Evolutionary conservation across 1,139 yeast genomes (phyloP).

Genomic region (Kodamaea derodonti): DNA sequence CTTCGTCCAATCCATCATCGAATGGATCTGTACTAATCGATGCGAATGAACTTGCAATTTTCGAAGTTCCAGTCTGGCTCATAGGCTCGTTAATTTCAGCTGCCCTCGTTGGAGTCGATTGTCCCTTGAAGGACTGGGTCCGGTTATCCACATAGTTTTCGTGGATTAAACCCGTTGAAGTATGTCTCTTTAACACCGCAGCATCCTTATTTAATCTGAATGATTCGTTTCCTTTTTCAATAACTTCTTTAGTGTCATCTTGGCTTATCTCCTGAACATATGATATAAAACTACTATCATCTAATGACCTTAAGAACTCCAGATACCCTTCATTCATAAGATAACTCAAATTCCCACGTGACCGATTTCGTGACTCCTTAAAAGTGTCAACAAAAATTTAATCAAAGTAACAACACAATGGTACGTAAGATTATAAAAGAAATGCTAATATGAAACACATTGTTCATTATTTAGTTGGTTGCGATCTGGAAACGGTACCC

Average conservation of each 20-base stretch:
- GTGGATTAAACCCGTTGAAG: no score
- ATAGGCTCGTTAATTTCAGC: no score
- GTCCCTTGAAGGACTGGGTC: constrained; percentile 8
- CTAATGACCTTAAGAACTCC: constrained; percentile 32
- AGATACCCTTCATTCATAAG: constrained; percentile 13
- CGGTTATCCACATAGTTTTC: no score
- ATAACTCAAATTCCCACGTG: background rate
- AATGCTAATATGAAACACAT: background rate
- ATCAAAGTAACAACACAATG: constrained; percentile 3
- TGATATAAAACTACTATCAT: constrained; percentile 37
- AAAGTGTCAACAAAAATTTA: constrained; percentile 1
- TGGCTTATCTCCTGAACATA: constrained; percentile 32
- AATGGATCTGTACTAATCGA: constrained; percentile 33
- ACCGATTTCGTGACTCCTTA: background rate
- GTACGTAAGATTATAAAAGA: constrained; percentile 6
- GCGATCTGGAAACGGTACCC: background rate
- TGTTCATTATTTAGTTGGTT: constrained; percentile 1
- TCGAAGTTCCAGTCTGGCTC: no score
- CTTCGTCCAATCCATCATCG: constrained; percentile 37
- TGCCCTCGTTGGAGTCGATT: constrained; percentile 6
- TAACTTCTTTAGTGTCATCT: no score
- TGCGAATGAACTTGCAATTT: constrained; percentile 5
- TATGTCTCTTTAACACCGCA: no score
- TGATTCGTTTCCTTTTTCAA: no score
- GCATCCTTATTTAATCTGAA: no score